These are phyloP conservation scores for Corniculantispora saksenae DNA, from an alignment of 2,329 filamentous ascomycete species.

Conservation along the genomic window DNA sequence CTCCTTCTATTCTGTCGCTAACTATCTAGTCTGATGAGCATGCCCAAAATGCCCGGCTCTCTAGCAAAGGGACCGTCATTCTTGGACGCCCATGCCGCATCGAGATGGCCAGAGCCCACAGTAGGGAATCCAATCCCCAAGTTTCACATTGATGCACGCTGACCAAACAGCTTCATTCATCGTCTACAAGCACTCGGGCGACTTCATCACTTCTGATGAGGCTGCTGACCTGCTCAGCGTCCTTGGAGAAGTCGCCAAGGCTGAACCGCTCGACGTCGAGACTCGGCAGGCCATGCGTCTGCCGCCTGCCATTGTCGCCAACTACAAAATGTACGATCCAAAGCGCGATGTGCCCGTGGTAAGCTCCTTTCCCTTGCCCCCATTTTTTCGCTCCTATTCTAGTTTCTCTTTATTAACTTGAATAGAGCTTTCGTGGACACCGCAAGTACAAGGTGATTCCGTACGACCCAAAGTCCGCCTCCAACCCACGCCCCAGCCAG, in stretches of 20 bases:
- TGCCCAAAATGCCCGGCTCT: slow-evolving; percentile 48
- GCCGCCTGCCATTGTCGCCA: slow-evolving; percentile 45
- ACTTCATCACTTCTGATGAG: slow-evolving; percentile 43
- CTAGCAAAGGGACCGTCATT: slow-evolving; percentile 51
- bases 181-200: slow-evolving; percentile 41
- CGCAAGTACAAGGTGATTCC: slow-evolving; percentile 24
- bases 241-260: slow-evolving; percentile 47
- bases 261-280: slow-evolving; percentile 37
- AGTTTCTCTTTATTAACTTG: slow-evolving; percentile 24
- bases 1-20: slow-evolving; percentile 21
- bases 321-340: slow-evolving; percentile 53
- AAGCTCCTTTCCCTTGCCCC: slow-evolving; percentile 29
- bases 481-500: not conserved
- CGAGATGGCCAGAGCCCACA: slow-evolving; percentile 60
- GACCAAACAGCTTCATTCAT: slow-evolving; percentile 47
- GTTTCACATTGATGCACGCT: slow-evolving; percentile 25
- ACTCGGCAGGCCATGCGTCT: slow-evolving; percentile 37
- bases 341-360: slow-evolving; percentile 51
- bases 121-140: slow-evolving; percentile 40
- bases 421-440: slow-evolving; percentile 32
- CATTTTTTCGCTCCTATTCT: not conserved
- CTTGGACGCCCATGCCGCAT: slow-evolving; percentile 59
- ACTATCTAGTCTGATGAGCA: slow-evolving; percentile 43
- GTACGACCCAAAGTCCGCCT: slow-evolving; percentile 30
- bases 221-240: slow-evolving; percentile 42